Evolutionary conservation across 2,329 filamentous ascomycete genomes (phyloP).

Genomic region (Polytolypa hystricis): DNA sequence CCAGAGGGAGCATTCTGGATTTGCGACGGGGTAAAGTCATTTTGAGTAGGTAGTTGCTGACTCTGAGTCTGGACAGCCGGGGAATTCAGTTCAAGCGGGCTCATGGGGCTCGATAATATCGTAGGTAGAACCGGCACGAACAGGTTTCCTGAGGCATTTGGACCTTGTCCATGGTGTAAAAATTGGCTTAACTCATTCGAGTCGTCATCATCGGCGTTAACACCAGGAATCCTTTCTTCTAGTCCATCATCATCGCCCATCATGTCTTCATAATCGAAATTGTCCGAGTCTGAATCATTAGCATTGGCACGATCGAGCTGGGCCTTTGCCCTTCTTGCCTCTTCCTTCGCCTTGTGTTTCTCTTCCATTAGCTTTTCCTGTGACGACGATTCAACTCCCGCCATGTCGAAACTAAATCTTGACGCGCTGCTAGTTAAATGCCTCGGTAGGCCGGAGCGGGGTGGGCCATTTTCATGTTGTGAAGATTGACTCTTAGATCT

Average conservation of each 20-base stretch:
- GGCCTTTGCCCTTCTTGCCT: constrained; percentile 27
- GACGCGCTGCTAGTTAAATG: constrained; percentile 48
- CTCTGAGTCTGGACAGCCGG: constrained; percentile 1
- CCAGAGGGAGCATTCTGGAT: not conserved
- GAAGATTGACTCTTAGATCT: constrained; percentile 5
- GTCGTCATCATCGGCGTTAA: constrained; percentile 37
- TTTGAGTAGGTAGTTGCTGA: not conserved
- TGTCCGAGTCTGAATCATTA: constrained; percentile 27
- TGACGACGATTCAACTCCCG: constrained; percentile 44
- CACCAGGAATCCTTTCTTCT: constrained; percentile 38
- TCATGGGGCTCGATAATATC: constrained; percentile 24
- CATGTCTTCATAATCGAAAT: constrained; percentile 34
- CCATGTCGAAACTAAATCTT: constrained; percentile 55
- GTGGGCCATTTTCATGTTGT: constrained; percentile 14
- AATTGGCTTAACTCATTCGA: constrained; percentile 25
- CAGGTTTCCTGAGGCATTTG: constrained; percentile 19
- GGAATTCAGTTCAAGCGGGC: constrained; percentile 14
- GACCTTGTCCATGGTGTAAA: constrained; percentile 16
- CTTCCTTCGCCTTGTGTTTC: constrained; percentile 46
- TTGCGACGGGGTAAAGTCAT: not conserved
- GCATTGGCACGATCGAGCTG: constrained; percentile 23
- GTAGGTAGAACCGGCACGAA: constrained; percentile 26
- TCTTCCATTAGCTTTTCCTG: constrained; percentile 55
- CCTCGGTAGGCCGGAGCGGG: constrained; percentile 29
- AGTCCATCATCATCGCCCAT: constrained; percentile 32